These are phyloP conservation scores for Plenodomus lindquistii DNA, from an alignment of 2,329 filamentous ascomycete species.

Conservation along the genomic window DNA sequence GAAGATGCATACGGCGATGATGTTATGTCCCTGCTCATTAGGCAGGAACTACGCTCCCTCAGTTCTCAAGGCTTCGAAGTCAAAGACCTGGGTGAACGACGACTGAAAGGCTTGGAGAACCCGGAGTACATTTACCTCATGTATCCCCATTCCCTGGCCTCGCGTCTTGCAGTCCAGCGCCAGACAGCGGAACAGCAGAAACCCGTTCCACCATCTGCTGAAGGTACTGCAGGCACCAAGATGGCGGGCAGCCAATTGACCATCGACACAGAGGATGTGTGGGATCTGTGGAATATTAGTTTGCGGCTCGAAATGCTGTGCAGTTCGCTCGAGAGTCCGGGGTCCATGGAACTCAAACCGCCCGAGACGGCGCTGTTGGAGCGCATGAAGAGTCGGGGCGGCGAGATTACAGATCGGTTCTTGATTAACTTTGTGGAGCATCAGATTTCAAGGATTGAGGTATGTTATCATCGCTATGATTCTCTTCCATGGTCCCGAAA, in stretches of 20 bases:
- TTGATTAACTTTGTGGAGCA: conserved; percentile 90
- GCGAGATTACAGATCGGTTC: conserved; percentile 86
- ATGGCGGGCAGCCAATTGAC: conserved; percentile 67
- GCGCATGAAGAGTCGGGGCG: conserved; percentile 69
- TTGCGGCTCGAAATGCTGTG: conserved; percentile 92
- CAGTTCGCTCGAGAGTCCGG: conserved; percentile 76
- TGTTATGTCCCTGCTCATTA: conserved; percentile 72
- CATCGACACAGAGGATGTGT: conserved; percentile 83
- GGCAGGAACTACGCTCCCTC: conserved; percentile 82
- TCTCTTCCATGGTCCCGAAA: no score
- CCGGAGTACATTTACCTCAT: conserved; percentile 94
- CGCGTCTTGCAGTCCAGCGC: conserved; percentile 74
- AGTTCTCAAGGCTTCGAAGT: conserved; percentile 94
- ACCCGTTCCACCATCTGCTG: conserved; percentile 26
- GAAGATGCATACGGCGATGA: conserved; percentile 80
- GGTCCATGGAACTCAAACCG: conserved; percentile 66
- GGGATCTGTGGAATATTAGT: conserved; percentile 87
- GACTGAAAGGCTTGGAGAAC: conserved; percentile 96
- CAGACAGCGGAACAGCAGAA: conserved; percentile 48
- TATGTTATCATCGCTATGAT: no score
- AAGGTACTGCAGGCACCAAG: conserved; percentile 63
- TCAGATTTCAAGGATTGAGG: conserved; percentile 94
- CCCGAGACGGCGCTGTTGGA: conserved; percentile 86
- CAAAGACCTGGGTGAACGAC: conserved; percentile 92
- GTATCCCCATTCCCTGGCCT: conserved; percentile 86